These are phyloP conservation scores for Petunia hybrid DNA, from an alignment of 305 asterid species.

Conservation along the genomic window DNA sequence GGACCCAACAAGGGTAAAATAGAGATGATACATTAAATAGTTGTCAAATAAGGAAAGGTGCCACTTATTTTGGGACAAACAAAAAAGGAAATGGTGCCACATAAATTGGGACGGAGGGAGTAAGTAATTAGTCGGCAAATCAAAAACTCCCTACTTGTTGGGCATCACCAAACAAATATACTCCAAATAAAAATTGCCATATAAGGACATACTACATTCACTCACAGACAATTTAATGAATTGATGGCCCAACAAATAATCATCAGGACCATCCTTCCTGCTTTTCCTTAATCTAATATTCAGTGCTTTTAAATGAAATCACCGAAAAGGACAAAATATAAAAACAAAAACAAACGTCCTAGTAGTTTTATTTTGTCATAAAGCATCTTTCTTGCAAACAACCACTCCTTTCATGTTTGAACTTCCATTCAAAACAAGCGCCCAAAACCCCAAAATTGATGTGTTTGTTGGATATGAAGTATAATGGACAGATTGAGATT, in stretches of 20 bases:
- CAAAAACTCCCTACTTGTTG: background rate
- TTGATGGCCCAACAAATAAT: conserved; percentile 54
- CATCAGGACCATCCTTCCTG: conserved; percentile 41
- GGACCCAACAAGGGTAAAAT: too few relatives aligned
- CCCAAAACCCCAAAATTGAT: background rate
- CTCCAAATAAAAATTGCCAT: background rate
- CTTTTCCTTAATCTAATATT: conserved; percentile 50
- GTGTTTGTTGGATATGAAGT: background rate
- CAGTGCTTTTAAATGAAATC: conserved; percentile 32
- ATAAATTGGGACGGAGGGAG: too few relatives aligned
- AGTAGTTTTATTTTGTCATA: conserved; percentile 20
- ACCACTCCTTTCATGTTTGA: background rate
- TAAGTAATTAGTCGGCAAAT: background rate
- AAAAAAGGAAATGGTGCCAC: too few relatives aligned
- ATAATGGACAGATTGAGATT: background rate
- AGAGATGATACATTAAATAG: too few relatives aligned
- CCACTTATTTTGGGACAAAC: too few relatives aligned
- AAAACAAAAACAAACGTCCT: too few relatives aligned
- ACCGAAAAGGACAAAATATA: background rate
- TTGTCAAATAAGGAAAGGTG: too few relatives aligned
- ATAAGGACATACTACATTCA: conserved; percentile 22
- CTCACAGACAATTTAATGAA: conserved; percentile 36
- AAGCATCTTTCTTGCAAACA: conserved; percentile 17
- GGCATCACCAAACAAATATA: background rate
- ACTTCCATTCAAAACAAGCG: background rate